Conservation (phyloP, 306 rosid species). For the Rubus idaeus region DNA sequence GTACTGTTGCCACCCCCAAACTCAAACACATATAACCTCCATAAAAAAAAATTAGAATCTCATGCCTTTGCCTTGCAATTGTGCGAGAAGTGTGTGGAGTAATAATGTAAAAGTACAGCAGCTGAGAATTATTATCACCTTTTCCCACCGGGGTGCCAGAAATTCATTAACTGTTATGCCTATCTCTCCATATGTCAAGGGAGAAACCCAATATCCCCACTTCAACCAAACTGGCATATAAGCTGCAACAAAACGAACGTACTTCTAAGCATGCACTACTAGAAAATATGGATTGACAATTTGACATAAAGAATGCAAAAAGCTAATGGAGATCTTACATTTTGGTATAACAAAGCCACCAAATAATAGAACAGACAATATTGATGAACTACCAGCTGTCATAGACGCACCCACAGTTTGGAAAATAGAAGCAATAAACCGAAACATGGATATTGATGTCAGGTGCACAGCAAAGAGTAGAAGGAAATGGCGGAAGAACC, state of each 20-base stretch:
- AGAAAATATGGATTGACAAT: too few species aligned
- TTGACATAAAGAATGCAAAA: not conserved
- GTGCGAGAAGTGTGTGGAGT: not conserved
- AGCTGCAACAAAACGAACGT: conserved; percentile 27
- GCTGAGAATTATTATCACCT: conserved; percentile 15
- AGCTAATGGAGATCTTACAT: conserved; percentile 18
- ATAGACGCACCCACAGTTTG: conserved; percentile 28
- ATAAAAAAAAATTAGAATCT: not conserved
- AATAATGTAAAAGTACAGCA: not conserved
- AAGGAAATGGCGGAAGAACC: conserved; percentile 43
- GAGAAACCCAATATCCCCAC: conserved; percentile 41
- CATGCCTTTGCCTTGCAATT: not conserved
- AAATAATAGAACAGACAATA: conserved; percentile 23
- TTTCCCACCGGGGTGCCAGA: conserved; percentile 30
- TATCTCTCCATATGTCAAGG: conserved; percentile 37
- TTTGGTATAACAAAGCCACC: conserved; percentile 36
- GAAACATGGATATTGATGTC: conserved; percentile 37
- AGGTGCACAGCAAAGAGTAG: conserved; percentile 30
- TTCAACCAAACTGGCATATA: conserved; percentile 39
- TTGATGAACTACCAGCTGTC: conserved; percentile 26
- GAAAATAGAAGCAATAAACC: conserved; percentile 34
- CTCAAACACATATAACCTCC: not conserved
- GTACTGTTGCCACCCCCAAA: not conserved
- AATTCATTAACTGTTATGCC: conserved; percentile 39
- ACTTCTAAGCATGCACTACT: not conserved